Conservation (phyloP, 2,329 filamentous ascomycete genomes). For the Pezicula rhizophila region DNA sequence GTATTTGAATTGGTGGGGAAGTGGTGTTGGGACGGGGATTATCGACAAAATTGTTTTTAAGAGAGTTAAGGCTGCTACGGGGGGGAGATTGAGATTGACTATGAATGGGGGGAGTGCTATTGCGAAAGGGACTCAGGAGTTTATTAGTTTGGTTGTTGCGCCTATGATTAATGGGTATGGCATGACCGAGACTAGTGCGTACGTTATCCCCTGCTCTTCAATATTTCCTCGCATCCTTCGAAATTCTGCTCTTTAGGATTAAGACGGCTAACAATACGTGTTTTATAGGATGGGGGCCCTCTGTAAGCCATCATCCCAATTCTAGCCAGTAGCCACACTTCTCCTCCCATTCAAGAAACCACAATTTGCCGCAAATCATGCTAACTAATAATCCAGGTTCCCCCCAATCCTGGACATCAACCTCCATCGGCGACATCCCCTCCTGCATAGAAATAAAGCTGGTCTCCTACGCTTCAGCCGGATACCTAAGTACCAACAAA, state of each 20-base stretch:
- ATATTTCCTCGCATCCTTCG: too few species aligned
- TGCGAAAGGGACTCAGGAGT: constrained; percentile 76
- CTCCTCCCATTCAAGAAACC: too few species aligned
- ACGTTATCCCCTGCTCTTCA: not conserved
- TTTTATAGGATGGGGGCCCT: constrained; percentile 74
- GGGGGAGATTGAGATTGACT: constrained; percentile 77
- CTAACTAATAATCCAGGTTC: constrained; percentile 33
- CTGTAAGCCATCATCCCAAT: constrained; percentile 30
- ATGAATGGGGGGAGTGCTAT: constrained; percentile 92
- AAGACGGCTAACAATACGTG: constrained; percentile 25
- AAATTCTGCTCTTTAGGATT: too few species aligned
- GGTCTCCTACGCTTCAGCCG: constrained; percentile 78
- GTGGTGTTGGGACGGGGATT: constrained; percentile 54
- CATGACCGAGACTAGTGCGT: constrained; percentile 79
- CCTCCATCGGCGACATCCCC: constrained; percentile 70
- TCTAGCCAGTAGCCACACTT: too few species aligned
- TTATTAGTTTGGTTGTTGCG: constrained; percentile 82
- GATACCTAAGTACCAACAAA: constrained; percentile 60
- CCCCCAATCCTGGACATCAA: constrained; percentile 73
- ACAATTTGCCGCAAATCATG: too few species aligned
- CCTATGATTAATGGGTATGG: constrained; percentile 93
- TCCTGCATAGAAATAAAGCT: constrained; percentile 80
- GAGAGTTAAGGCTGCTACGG: constrained; percentile 82
- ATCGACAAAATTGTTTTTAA: constrained; percentile 82
- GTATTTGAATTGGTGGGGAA: constrained; percentile 42